Evolutionary conservation across 1,139 yeast species (phyloP).

Genomic region (Geotrichum reessii): DNA sequence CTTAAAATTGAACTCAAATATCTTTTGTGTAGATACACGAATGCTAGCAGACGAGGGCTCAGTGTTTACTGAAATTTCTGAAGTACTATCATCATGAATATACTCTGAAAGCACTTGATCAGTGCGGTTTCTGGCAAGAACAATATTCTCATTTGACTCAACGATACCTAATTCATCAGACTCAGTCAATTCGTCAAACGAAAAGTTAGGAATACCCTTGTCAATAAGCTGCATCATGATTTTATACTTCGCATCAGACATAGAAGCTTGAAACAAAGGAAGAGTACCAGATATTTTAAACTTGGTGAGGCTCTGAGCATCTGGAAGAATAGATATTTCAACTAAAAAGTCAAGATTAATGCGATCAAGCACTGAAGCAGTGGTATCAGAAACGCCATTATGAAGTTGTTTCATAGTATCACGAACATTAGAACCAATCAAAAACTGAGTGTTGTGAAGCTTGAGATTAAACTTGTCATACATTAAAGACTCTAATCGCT

Average conservation of each 20-base stretch:
- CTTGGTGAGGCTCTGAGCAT: conserved; percentile 66
- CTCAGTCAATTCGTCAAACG: conserved; percentile 31
- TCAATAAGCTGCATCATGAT: conserved; percentile 74
- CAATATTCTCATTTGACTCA: background rate
- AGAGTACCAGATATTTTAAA: conserved; percentile 72
- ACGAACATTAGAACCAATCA: conserved; percentile 77
- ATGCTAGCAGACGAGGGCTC: background rate
- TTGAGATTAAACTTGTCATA: conserved; percentile 78
- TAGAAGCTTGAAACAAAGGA: conserved; percentile 63
- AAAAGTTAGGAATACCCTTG: conserved; percentile 60
- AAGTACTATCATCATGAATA: conserved; percentile 9
- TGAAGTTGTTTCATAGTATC: conserved; percentile 53
- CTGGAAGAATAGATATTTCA: conserved; percentile 80
- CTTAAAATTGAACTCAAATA: conserved; percentile 64
- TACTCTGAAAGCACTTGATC: conserved; percentile 1
- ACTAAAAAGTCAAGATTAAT: conserved; percentile 66
- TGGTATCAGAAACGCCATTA: conserved; percentile 30
- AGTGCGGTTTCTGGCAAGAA: conserved; percentile 1
- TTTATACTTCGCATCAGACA: conserved; percentile 88
- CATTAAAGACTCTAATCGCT: conserved; percentile 67
- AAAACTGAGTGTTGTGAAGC: conserved; percentile 79
- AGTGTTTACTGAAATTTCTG: conserved; percentile 3
- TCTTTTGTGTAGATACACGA: conserved; percentile 44
- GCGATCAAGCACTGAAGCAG: conserved; percentile 65
- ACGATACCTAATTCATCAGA: conserved; percentile 13